Conservation (phyloP, 106 monocot species). For the Cymbidium sinense region DNA sequence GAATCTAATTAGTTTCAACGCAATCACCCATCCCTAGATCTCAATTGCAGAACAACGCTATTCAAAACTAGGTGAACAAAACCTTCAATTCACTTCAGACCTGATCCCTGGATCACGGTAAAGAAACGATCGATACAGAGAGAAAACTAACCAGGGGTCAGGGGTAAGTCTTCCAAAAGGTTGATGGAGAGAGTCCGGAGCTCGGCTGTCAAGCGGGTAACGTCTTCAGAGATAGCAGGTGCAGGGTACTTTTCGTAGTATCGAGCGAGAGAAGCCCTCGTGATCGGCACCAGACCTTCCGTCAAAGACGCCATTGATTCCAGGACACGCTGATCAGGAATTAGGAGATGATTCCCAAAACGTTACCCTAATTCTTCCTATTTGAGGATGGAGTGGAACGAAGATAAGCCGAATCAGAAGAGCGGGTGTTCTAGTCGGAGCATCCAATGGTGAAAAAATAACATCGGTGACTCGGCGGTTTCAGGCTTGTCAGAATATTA, state of each 20-base stretch:
- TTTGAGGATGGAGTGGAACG: background rate
- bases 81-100: background rate
- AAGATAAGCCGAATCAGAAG: background rate
- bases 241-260: conserved; percentile 87
- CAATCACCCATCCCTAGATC: background rate
- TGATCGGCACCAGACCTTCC: conserved; percentile 85
- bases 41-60: background rate
- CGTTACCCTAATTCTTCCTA: background rate
- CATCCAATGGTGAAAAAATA: background rate
- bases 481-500: background rate
- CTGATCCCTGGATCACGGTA: background rate
- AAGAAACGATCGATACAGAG: background rate
- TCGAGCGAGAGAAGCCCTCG: conserved; percentile 59
- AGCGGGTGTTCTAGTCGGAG: background rate
- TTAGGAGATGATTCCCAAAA: background rate
- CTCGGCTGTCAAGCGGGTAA: conserved; percentile 36
- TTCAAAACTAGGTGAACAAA: background rate
- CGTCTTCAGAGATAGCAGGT: conserved; percentile 48
- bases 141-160: conserved; percentile 31
- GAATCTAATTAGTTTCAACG: background rate
- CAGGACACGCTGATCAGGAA: background rate
- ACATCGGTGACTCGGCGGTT: background rate
- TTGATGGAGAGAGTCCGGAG: conserved; percentile 38
- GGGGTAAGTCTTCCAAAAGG: conserved; percentile 34
- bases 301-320: conserved; percentile 46